Base-by-base conservation (phyloP, 2,329 filamentous ascomycete species). In the Tothia fuscella region DNA sequence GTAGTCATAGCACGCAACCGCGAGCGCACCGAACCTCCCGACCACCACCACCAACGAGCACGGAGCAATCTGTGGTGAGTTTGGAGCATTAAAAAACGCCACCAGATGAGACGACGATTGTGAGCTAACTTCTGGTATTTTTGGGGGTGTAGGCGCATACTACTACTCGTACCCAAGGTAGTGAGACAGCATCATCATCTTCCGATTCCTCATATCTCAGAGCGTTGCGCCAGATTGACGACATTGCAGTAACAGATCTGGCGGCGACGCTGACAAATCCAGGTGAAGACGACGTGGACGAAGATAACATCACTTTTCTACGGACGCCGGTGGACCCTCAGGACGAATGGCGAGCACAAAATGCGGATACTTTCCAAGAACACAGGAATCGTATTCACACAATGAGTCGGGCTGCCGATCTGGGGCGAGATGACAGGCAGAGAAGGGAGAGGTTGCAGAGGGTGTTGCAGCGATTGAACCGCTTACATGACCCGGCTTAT, bases 281-380 rank as follows among this genome's bases (percentile, higher is more conserved):
- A 19, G 14, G 25, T 20, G 64, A 63, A 49, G 61, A 70, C 49
- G 62, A 64, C 47, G 62, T 58, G 42, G 56, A 63, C 38, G 57
- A 67, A 52, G 68, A 67, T 46, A 72, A 71, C 55, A 56, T 69
- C 48, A 65, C 56, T 53, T 71, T 72, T 47, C 59, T 74, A 41
- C 66, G 70, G 41, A 62, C 56, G 25, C 55, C 57, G 14, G 46
- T 60, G 37, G 60, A 63, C 37, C 55, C 58, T 31, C 54, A 56
- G 47, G 50, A 51, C 33, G 51, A 59, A 51, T 56, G 54, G 50
- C 51, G 57, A 44, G 44, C 54, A 32, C 47, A 56, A 40, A 48
- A 53, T 34, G 50, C 52, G 22, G 46, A 50, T 49, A 30, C 30
- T 25, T 14, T 17, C 17, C 10, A 33, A 19, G 37, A 38, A 40